Conservation (phyloP, 108 stramenopile species). For the Chaetoceros muelleri region DNA sequence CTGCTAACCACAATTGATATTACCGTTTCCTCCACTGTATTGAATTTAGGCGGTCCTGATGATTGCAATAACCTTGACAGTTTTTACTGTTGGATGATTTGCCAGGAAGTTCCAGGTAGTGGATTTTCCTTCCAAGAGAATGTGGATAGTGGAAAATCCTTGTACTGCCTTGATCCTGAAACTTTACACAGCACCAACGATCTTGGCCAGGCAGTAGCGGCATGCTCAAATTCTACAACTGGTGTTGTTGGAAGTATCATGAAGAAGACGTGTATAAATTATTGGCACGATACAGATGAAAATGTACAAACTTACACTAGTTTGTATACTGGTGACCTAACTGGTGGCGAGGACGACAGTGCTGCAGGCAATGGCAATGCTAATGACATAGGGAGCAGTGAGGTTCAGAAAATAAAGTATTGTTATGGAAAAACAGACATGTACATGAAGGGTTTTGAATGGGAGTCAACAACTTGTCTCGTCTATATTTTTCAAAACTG, state of each 20-base stretch:
- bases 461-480: constrained; percentile 51
- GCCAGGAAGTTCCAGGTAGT: constrained; percentile 55
- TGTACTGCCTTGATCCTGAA: constrained; percentile 67
- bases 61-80: constrained; percentile 67
- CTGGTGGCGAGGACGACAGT: too few relatives aligned
- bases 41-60: constrained; percentile 10
- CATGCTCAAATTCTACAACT: constrained; percentile 23
- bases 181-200: constrained; percentile 2
- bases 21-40: too few relatives aligned
- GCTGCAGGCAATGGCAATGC: too few relatives aligned
- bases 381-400: too few relatives aligned
- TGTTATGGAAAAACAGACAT: constrained; percentile 75
- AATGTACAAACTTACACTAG: constrained; percentile 2
- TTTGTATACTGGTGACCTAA: too few relatives aligned
- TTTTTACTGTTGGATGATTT: constrained; percentile 77
- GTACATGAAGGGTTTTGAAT: constrained; percentile 84
- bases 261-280: constrained; percentile 47
- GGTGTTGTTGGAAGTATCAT: constrained; percentile 18
- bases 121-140: constrained; percentile 15
- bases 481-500: constrained; percentile 57
- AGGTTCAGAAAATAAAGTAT: constrained; percentile 21
- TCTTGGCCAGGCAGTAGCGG: constrained; percentile 29
- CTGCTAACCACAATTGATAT: too few relatives aligned
- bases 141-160: constrained; percentile 37
- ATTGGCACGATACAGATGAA: constrained; percentile 43